These are phyloP conservation scores for Tylopilus felleus DNA, from an alignment of 768 basidiomycete genomes.

Conservation along the genomic window DNA sequence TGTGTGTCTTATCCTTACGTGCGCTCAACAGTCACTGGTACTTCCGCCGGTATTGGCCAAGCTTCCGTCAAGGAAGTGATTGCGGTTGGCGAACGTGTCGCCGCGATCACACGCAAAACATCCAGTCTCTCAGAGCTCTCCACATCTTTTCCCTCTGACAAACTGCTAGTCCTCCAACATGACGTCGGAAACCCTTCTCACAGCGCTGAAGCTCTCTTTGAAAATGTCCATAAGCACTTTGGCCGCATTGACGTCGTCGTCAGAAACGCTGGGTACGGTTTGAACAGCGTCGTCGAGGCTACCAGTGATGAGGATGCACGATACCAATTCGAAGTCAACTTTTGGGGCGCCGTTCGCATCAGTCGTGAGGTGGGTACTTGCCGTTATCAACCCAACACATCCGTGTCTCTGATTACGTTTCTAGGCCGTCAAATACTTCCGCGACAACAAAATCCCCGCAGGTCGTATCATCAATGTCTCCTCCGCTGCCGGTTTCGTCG, in stretches of 20 bases:
- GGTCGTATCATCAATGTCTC: conserved; percentile 25
- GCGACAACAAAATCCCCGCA: conserved; percentile 24
- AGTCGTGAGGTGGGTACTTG: conserved; percentile 19
- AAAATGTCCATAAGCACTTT: conserved; percentile 21
- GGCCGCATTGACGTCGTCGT: conserved; percentile 33
- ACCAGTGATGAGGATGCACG: conserved; percentile 26
- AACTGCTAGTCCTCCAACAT: conserved; percentile 28
- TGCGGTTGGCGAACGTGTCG: conserved; percentile 25
- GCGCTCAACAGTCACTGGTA: conserved; percentile 36
- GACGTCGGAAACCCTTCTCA: conserved; percentile 29
- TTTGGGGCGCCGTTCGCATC: conserved; percentile 29
- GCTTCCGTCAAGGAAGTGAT: conserved; percentile 27
- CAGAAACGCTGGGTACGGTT: conserved; percentile 32
- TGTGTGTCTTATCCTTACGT: neutral
- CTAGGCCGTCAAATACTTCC: conserved; percentile 30
- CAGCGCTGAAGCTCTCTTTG: conserved; percentile 18
- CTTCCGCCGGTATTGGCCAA: conserved; percentile 39
- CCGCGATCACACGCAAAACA: conserved; percentile 28
- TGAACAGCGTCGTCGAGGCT: conserved; percentile 26
- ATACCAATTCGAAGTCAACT: conserved; percentile 31
- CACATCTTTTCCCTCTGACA: conserved; percentile 12
- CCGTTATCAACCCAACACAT: neutral
- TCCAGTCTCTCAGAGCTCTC: conserved; percentile 18
- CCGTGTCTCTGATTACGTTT: neutral
- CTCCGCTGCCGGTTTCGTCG: conserved; percentile 18